phyloP scores from a whole-genome alignment of 2,329 filamentous ascomycete genomes.

The Pseudopyricularia cyperi region DNA sequence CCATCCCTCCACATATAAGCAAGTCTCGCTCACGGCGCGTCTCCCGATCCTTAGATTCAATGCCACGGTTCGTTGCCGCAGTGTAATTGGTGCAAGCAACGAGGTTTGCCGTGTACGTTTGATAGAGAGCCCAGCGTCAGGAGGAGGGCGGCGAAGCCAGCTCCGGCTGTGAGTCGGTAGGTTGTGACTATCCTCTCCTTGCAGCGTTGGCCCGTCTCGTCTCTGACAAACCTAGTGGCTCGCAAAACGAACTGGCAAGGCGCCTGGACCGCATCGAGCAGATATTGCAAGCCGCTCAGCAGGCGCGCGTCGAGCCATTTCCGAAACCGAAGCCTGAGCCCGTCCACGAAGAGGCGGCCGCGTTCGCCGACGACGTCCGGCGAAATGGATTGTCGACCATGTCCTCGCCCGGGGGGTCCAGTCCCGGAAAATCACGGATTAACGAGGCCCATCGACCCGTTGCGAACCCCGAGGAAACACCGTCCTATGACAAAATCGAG shows the following conservation, averaged over 20 bases:
- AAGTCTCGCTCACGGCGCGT: neutral
- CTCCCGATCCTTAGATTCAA: conserved; percentile 3
- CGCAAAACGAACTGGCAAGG: conserved; percentile 1
- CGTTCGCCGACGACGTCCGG: neutral
- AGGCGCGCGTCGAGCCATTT: neutral
- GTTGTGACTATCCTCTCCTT: neutral
- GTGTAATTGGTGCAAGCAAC: conserved; percentile 8
- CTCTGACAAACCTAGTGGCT: neutral
- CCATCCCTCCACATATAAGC: neutral
- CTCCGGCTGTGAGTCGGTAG: neutral
- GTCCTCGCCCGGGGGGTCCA: neutral
- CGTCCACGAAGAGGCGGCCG: neutral
- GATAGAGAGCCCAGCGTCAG: neutral
- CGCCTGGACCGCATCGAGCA: conserved; percentile 3
- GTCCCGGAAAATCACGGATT: neutral
- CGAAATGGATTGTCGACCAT: neutral
- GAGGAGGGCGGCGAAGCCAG: conserved; percentile 1
- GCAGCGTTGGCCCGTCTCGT: too few species aligned
- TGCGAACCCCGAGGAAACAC: neutral
- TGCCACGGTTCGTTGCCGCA: conserved; percentile 6
- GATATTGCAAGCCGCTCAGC: neutral
- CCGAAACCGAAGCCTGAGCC: neutral
- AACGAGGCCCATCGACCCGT: neutral
- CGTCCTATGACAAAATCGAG: neutral
- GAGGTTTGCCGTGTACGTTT: conserved; percentile 5